Conservation (phyloP, 495 filamentous ascomycete genomes). For the Glutinoglossum americanum region DNA sequence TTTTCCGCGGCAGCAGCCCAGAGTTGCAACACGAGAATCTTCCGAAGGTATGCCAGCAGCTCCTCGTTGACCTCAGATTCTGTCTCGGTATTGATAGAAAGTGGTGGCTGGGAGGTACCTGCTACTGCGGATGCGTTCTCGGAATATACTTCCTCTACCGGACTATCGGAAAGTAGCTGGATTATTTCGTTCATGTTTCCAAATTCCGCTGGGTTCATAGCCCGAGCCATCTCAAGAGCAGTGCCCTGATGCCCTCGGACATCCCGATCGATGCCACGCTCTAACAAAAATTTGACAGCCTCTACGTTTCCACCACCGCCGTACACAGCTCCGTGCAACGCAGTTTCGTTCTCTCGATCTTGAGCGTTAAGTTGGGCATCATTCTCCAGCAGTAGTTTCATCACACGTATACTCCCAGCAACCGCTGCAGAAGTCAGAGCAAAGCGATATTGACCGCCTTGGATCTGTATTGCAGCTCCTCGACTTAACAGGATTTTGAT, state of each 20-base stretch:
- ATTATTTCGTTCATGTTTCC: background rate
- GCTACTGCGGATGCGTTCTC: background rate
- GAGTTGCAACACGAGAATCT: background rate
- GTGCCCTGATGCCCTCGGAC: background rate
- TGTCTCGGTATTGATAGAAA: background rate
- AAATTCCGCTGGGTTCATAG: background rate
- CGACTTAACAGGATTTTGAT: background rate
- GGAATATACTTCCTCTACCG: background rate
- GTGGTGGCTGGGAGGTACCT: background rate
- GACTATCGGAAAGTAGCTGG: background rate
- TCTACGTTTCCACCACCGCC: background rate
- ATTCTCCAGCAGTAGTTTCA: background rate
- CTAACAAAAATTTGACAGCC: background rate
- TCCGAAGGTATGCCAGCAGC: background rate
- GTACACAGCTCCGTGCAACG: background rate
- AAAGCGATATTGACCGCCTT: background rate
- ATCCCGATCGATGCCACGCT: background rate
- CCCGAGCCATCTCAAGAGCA: background rate
- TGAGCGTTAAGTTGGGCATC: background rate
- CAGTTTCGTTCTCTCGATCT: background rate
- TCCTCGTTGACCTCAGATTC: background rate
- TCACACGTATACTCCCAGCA: background rate
- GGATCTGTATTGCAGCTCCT: constrained; percentile 1
- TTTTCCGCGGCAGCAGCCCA: background rate
- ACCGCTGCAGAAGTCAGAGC: background rate